Percentiles rank a stretch among this genome's conserved stretches.
phyloP scores from a whole-genome alignment of 306 rosid genomes.

The Hippophae rhamnoides region DNA sequence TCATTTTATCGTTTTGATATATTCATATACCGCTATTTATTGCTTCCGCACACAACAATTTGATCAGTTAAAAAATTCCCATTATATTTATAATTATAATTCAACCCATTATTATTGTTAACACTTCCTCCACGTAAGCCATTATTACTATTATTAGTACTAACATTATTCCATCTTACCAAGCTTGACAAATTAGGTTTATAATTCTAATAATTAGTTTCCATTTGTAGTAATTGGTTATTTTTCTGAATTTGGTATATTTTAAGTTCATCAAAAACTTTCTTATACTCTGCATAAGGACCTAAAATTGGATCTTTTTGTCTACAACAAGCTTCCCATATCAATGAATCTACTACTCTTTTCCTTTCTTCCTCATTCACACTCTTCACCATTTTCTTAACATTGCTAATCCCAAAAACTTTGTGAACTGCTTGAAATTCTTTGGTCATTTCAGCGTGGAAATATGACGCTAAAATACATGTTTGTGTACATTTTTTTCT shows the following conservation, averaged over 20 bases:
- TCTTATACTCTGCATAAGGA: constrained; percentile 51
- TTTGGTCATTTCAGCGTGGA: constrained; percentile 40
- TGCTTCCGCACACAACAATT: too few species aligned
- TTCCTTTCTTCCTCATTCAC: constrained; percentile 34
- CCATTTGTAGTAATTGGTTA: constrained; percentile 28
- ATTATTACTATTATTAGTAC: constrained; percentile 14
- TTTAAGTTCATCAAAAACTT: constrained; percentile 37
- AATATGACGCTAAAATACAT: constrained; percentile 57
- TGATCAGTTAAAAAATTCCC: constrained; percentile 31
- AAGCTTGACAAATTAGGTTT: constrained; percentile 29
- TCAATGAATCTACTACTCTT: constrained; percentile 50
- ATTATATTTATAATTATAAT: constrained; percentile 16
- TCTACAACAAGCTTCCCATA: constrained; percentile 77
- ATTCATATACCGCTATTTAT: too few species aligned
- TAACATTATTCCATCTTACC: constrained; percentile 26
- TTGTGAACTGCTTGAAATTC: constrained; percentile 70
- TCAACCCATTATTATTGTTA: constrained; percentile 12
- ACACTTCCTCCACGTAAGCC: neutral
- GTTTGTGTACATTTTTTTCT: constrained; percentile 59
- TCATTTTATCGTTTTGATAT: too few species aligned
- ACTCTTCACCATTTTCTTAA: constrained; percentile 50
- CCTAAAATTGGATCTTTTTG: constrained; percentile 69
- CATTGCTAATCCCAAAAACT: constrained; percentile 72
- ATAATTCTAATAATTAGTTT: constrained; percentile 17
- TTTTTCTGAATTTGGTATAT: constrained; percentile 17